Evolutionary conservation across 2,329 filamentous ascomycete genomes (phyloP), one percentile per base, ranked within the genome.

Genomic region (Botrytis porri): DNA sequence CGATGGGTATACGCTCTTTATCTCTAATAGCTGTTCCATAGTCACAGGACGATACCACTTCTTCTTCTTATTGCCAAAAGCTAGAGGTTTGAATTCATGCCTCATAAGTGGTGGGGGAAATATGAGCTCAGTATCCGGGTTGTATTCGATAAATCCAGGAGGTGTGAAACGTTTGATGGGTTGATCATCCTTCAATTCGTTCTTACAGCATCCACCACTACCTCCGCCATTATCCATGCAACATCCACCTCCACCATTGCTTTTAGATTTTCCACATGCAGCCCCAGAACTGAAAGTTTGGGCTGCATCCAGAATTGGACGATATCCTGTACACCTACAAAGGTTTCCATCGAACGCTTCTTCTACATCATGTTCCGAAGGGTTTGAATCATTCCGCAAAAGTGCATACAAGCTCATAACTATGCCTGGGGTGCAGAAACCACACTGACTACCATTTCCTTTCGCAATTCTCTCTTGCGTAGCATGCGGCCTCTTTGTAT

Each of bases 401-500:
- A 98, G 86, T 9, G 96, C 96, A 82, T 99, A 99, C 72, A 98
- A 83, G 81, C 95, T 98, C 93, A 98, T 98, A 75, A 98, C 95
- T 79, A 99, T 98, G 3, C 96, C 96, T 7, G 96, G 96, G 0
- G 96, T 98, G 80, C 96, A 99, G 83, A 99, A 99, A 6, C 80
- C 91, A 81, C 91, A 99, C 82, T 99, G 95, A 77, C 93, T 97
- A 66, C 96, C 96, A 83, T 97, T 96, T 45, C 92, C 89, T 82
- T 93, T 93, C 29, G 96, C 95, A 78, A 99, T 92, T 65, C 96
- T 88, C 84, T 98, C 94, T 81, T 98, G 96, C 5, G 92, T 86
- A 2, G 95, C 93, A 84, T 99, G 96, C 8, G 96, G 96, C 60
- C 87, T 89, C 81, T 96, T 92, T 41, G 93, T 90, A 81, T 92